Base-by-base conservation (phyloP, 371 early-diverging fungal genomes). In the Mortierella sp. region DNA sequence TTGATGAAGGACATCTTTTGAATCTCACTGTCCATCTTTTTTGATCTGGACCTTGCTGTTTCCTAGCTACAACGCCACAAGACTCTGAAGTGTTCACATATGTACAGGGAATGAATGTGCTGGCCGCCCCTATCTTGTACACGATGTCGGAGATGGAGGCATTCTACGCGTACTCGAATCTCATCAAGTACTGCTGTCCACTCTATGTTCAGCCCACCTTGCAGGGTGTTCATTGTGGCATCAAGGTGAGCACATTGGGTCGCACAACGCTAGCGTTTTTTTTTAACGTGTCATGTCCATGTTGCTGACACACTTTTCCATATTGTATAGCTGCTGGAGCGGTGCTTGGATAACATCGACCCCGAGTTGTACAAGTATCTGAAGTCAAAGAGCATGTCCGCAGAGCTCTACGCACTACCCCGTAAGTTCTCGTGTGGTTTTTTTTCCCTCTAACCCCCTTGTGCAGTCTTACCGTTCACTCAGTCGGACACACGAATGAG, bases 91-190 rank as follows among this genome's bases (percentile, higher is more conserved):
- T 65, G 13, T 90, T 93, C 56, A 86, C 93, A 16, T 98, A 98
- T 80, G 96, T 97, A 19, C 96, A 96, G 78, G 96, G 97, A 46
- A 96, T 96, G 95, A 98, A 96, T 80, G 94, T 94, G 39, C 78
- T 97, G 50, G 87, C 89, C 26, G 96, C 95, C n/a, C 96, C 96
- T 8, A 95, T 98, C 71, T 81, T 96, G 24, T 96, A 89, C 74
- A 89, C 90, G 0, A 90, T 98, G 91, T 88, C 93, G 21, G 98
- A 98, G 78, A 85, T 96, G 78, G 95, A 95, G 53, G 96, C 96
- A 0, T 96, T 93, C 73, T 94, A 88, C 80, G 82, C 93, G 2
- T 96, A 93, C 78, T 86, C 91, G 16, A 88, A 84, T 10, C 94
- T 98, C 65, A 86, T 98, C 59, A 91, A 89, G 69, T 81, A 87